phyloP scores from a whole-genome alignment of 139 green algal genomes.

The Zygnema cylindricum region DNA sequence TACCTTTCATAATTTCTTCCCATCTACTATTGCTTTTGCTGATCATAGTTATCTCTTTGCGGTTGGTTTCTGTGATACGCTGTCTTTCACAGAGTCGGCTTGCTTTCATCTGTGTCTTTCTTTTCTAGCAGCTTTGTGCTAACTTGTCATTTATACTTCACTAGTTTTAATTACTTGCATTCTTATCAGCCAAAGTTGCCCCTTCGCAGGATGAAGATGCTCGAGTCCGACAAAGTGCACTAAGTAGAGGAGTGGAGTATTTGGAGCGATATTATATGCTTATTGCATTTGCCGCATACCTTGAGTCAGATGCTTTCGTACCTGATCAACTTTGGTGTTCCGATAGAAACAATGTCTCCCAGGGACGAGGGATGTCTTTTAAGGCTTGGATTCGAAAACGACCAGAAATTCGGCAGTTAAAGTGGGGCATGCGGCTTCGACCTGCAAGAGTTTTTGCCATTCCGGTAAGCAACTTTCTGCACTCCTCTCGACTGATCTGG shows the following conservation, averaged over 20 bases:
- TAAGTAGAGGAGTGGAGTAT: constrained; percentile 83
- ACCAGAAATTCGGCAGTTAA: constrained; percentile 65
- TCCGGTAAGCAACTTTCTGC: background rate
- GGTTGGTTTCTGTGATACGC: no score
- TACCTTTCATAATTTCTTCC: no score
- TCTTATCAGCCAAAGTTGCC: no score
- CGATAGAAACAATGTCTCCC: no score
- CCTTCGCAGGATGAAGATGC: constrained; percentile 13
- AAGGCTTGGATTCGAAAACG: constrained; percentile 75
- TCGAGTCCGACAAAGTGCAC: constrained; percentile 64
- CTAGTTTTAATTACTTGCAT: no score
- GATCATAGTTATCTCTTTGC: no score
- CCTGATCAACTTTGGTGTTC: background rate
- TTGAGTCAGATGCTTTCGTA: constrained; percentile 66
- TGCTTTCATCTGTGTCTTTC: no score
- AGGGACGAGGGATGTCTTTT: constrained; percentile 22
- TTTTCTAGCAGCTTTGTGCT: no score
- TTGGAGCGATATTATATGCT: constrained; percentile 93
- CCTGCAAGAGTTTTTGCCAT: constrained; percentile 47
- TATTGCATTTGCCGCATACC: constrained; percentile 84
- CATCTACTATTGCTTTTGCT: no score
- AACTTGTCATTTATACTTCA: no score
- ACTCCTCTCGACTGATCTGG: background rate
- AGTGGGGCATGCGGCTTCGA: constrained; percentile 23
- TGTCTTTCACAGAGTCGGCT: no score